A percentile compares a stretch with the other conserved stretches of the same genome.
Evolutionary conservation across 1,284 basidiomycete genomes (phyloP).

Genomic region (Caloboletus inedulis): DNA sequence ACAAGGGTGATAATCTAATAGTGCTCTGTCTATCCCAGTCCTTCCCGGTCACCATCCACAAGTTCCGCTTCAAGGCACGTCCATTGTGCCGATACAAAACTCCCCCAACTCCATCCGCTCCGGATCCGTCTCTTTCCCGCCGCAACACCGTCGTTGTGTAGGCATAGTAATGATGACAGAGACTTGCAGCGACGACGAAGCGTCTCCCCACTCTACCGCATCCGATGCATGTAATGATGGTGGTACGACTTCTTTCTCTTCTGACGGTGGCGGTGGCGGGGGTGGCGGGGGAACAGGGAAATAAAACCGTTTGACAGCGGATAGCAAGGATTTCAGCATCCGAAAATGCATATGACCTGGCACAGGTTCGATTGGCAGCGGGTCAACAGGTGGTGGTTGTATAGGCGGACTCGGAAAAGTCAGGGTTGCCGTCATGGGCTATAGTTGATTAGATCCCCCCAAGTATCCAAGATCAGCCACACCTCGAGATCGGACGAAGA

Average conservation of each 20-base stretch:
- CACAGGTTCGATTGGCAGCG: neutral
- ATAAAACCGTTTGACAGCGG: constrained; percentile 8
- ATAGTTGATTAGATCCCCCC: neutral
- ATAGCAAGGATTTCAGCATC: neutral
- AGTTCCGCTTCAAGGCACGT: constrained; percentile 16
- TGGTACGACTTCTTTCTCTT: neutral
- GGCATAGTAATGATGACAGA: constrained; percentile 46
- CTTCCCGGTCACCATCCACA: no score
- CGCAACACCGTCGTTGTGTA: constrained; percentile 12
- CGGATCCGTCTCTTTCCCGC: constrained; percentile 1
- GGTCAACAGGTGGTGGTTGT: neutral
- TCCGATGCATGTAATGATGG: neutral
- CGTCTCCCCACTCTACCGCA: constrained; percentile 10
- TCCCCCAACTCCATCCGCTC: constrained; percentile 19
- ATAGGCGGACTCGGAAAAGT: neutral
- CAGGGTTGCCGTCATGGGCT: constrained; percentile 27
- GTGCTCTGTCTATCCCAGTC: neutral
- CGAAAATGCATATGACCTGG: neutral
- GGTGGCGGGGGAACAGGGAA: neutral
- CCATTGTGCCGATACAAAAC: constrained; percentile 27
- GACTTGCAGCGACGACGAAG: constrained; percentile 31
- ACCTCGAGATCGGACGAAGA: neutral
- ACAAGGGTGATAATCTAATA: neutral
- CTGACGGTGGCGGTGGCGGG: neutral
- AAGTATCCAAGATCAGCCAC: no score